A percentile compares a stretch with the other conserved stretches of the same genome.
Conservation (phyloP, 495 filamentous ascomycete species). For the Penicillium soppii region DNA sequence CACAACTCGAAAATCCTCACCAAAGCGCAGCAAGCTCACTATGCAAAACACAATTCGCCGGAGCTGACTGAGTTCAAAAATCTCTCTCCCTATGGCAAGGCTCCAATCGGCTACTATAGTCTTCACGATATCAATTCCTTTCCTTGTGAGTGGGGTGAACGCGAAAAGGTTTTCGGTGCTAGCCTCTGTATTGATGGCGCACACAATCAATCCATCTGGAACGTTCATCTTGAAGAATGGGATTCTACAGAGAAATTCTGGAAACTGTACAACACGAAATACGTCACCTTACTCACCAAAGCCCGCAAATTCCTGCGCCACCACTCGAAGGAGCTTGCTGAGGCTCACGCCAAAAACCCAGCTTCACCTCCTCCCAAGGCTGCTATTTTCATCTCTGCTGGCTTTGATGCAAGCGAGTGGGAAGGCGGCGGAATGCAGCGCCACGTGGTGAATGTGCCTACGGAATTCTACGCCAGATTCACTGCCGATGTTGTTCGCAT, state of each 20-base stretch:
- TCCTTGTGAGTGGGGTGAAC: conserved; percentile 86
- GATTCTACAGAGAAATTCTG: conserved; percentile 71
- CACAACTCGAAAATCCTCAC: conserved; percentile 65
- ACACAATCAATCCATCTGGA: conserved; percentile 91
- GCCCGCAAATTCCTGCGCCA: conserved; percentile 68
- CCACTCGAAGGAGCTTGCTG: conserved; percentile 62
- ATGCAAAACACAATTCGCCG: neutral
- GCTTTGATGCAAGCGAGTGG: conserved; percentile 95
- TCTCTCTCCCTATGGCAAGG: conserved; percentile 68
- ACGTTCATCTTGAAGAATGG: conserved; percentile 91
- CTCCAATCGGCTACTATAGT: conserved; percentile 91
- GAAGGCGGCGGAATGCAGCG: conserved; percentile 91
- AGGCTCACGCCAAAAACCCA: conserved; percentile 43
- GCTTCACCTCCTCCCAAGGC: conserved; percentile 57
- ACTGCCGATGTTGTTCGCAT: conserved; percentile 79
- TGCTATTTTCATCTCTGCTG: conserved; percentile 90
- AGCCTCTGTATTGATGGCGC: conserved; percentile 90
- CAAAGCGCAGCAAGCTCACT: conserved; percentile 37
- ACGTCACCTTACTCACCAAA: conserved; percentile 73
- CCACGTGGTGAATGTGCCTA: conserved; percentile 92
- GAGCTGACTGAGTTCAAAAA: neutral
- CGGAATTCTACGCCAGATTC: conserved; percentile 90
- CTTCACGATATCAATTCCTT: conserved; percentile 97
- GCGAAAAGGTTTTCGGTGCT: conserved; percentile 86
- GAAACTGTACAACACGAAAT: conserved; percentile 76